These are phyloP conservation scores for Globisporangium echinulatum DNA, from an alignment of 352 stramenopile species.

Conservation along the genomic window DNA sequence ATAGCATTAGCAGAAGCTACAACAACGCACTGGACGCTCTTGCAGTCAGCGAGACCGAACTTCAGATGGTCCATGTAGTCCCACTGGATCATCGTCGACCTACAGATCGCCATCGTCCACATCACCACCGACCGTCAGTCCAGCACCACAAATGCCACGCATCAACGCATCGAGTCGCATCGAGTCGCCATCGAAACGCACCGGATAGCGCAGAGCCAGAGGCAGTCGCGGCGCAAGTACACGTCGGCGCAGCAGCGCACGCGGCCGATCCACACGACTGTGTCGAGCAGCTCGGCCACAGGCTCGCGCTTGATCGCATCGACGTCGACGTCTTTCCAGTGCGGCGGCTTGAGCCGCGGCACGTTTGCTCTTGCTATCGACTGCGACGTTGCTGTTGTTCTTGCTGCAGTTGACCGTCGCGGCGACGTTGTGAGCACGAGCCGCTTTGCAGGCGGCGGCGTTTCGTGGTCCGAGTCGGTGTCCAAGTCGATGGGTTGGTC, in stretches of 20 bases:
- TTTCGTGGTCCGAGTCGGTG: slow-evolving; percentile 33
- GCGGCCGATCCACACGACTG: slow-evolving; percentile 34
- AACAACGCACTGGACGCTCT: slow-evolving; percentile 9
- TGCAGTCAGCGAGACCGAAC: slow-evolving; percentile 5
- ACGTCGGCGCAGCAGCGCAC: slow-evolving; percentile 31
- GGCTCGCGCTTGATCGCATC: slow-evolving; percentile 15
- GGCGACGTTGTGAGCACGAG: neutral
- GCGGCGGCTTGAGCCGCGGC: neutral
- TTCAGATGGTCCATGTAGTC: slow-evolving; percentile 10
- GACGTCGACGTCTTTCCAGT: slow-evolving; percentile 19
- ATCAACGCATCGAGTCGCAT: slow-evolving; percentile 3
- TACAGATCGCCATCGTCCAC: neutral
- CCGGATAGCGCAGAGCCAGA: slow-evolving; percentile 35
- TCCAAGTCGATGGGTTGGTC: slow-evolving; percentile 44
- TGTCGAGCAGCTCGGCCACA: slow-evolving; percentile 16
- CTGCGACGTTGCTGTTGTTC: neutral
- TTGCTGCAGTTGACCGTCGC: neutral
- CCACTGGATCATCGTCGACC: slow-evolving; percentile 7
- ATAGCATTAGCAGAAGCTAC: neutral
- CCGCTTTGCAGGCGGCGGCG: slow-evolving; percentile 9
- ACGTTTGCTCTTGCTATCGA: slow-evolving; percentile 2
- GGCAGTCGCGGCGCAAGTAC: slow-evolving; percentile 23
- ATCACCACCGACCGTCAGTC: too few relatives aligned
- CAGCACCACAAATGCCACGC: neutral
- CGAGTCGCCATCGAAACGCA: slow-evolving; percentile 1